These are phyloP conservation scores for Calonectria pteridis DNA, from an alignment of 2,329 filamentous ascomycete species.

Conservation along the genomic window DNA sequence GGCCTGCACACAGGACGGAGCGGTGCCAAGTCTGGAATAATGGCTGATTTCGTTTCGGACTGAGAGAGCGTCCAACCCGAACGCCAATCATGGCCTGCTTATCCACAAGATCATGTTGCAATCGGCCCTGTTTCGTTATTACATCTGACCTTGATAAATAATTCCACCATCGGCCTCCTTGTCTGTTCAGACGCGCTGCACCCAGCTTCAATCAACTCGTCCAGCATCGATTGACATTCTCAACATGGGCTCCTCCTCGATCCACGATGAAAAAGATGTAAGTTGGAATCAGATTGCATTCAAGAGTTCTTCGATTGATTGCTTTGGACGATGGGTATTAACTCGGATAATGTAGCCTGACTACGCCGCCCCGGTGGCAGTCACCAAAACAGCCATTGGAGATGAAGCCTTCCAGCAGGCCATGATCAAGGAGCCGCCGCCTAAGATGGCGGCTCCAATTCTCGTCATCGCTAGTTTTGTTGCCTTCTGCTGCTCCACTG, in stretches of 20 bases:
- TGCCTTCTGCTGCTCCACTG: slow-evolving; percentile 46
- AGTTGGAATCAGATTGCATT: background rate
- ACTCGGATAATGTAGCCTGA: background rate
- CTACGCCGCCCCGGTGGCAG: slow-evolving; percentile 13
- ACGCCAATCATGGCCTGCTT: background rate
- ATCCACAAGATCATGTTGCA: background rate
- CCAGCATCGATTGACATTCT: background rate
- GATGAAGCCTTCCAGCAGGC: slow-evolving; percentile 46
- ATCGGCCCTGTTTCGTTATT: background rate
- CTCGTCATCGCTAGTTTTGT: slow-evolving; percentile 42
- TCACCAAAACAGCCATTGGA: slow-evolving; percentile 40
- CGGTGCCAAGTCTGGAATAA: background rate
- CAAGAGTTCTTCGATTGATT: background rate
- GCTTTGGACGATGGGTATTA: background rate
- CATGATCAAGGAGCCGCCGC: slow-evolving; percentile 47
- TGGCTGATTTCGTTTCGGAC: background rate
- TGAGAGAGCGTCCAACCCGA: background rate
- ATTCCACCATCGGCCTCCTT: background rate
- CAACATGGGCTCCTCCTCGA: slow-evolving; percentile 2
- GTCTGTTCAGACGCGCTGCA: background rate
- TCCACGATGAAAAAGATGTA: background rate
- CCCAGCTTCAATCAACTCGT: background rate
- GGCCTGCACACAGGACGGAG: background rate
- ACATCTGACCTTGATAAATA: background rate
- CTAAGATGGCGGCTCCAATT: slow-evolving; percentile 29